These are phyloP conservation scores for Wickerhamomyces sp. DNA, from an alignment of 1,139 yeast species.

Conservation along the genomic window DNA sequence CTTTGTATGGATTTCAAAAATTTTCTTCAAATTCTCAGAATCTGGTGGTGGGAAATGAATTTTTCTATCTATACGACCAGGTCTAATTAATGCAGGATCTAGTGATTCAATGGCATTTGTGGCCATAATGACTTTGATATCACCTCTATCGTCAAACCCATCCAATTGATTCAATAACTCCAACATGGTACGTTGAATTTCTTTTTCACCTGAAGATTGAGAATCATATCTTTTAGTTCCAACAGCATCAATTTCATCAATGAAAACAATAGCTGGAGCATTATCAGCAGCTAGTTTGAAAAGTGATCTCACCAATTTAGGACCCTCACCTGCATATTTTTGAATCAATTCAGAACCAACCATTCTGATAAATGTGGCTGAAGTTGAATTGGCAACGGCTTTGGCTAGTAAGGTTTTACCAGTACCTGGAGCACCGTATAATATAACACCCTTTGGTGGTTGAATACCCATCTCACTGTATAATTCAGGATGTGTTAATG, in stretches of 20 bases:
- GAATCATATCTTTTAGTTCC: slow-evolving; percentile 98
- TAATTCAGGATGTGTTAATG: slow-evolving; percentile 94
- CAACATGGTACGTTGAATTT: slow-evolving; percentile 97
- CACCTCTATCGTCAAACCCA: slow-evolving; percentile 98
- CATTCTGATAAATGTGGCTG: slow-evolving; percentile 92
- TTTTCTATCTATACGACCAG: slow-evolving; percentile 98
- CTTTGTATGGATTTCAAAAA: slow-evolving; percentile 86
- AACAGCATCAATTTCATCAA: slow-evolving; percentile 98
- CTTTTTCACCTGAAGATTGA: slow-evolving; percentile 95
- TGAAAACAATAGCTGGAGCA: slow-evolving; percentile 96
- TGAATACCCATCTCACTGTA: slow-evolving; percentile 99
- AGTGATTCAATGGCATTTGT: slow-evolving; percentile 92
- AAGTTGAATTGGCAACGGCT: slow-evolving; percentile 97
- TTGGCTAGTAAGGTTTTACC: slow-evolving; percentile 96
- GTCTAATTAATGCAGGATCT: slow-evolving; percentile 97
- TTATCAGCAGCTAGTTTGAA: slow-evolving; percentile 96
- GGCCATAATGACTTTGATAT: slow-evolving; percentile 98
- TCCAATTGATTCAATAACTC: slow-evolving; percentile 94
- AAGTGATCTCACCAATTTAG: slow-evolving; percentile 88
- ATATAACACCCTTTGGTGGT: slow-evolving; percentile 97
- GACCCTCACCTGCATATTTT: slow-evolving; percentile 97
- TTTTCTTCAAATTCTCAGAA: slow-evolving; percentile 87
- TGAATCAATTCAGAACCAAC: slow-evolving; percentile 97
- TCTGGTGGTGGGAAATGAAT: slow-evolving; percentile 96
- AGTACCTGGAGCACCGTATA: slow-evolving; percentile 99